Evolutionary conservation across 2,329 filamentous ascomycete species (phyloP).

Genomic region (Mycosphaerella sp.): DNA sequence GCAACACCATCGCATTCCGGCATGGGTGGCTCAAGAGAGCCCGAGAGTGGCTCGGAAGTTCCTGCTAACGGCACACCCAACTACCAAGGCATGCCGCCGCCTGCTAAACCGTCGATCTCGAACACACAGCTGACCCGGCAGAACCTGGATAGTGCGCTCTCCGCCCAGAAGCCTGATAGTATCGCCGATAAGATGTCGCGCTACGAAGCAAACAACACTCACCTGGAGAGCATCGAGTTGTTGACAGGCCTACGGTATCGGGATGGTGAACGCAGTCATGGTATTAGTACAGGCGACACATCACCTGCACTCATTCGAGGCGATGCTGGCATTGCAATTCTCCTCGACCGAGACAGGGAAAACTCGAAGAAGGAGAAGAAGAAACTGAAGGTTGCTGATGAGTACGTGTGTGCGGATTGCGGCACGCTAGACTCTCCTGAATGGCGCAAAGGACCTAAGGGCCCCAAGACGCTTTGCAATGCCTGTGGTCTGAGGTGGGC

Average conservation of each 20-base stretch:
- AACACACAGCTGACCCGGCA: slow-evolving; percentile 70
- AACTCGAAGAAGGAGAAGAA: slow-evolving; percentile 79
- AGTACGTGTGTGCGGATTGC: slow-evolving; percentile 94
- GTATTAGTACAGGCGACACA: slow-evolving; percentile 78
- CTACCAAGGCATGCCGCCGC: slow-evolving; percentile 57
- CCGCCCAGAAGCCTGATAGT: slow-evolving; percentile 63
- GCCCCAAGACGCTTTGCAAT: slow-evolving; percentile 92
- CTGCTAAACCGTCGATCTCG: slow-evolving; percentile 55
- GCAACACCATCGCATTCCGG: slow-evolving; percentile 25
- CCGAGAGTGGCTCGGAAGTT: slow-evolving; percentile 18
- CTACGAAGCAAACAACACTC: slow-evolving; percentile 64
- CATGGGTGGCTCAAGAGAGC: slow-evolving; percentile 15
- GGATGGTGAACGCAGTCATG: slow-evolving; percentile 80
- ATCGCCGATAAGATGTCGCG: slow-evolving; percentile 79
- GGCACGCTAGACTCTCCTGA: slow-evolving; percentile 91
- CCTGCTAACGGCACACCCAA: slow-evolving; percentile 27
- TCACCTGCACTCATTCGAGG: slow-evolving; percentile 77
- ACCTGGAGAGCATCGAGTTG: slow-evolving; percentile 87
- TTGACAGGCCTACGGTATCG: slow-evolving; percentile 81
- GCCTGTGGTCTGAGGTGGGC: slow-evolving; percentile 62
- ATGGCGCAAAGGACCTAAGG: slow-evolving; percentile 89
- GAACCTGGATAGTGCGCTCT: slow-evolving; percentile 68
- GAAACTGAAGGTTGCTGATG: slow-evolving; percentile 73
- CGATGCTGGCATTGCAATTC: slow-evolving; percentile 79
- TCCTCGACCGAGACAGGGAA: slow-evolving; percentile 74